Evolutionary conservation across 2,329 filamentous ascomycete species (phyloP).

Genomic region (Apiospora arundinis): DNA sequence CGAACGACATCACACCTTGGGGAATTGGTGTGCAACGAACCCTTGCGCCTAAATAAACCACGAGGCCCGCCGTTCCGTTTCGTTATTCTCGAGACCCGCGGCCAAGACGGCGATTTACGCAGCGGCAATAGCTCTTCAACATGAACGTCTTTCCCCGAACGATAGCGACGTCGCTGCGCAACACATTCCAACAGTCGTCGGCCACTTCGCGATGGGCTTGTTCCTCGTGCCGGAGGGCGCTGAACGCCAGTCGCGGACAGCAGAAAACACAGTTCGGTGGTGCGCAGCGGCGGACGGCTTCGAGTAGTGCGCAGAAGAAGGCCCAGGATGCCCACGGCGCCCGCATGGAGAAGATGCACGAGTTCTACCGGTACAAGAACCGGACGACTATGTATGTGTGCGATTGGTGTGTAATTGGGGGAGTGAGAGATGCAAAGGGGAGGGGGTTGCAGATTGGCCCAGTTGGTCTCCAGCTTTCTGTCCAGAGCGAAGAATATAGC

Average conservation of each 20-base stretch:
- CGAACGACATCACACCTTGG: constrained; percentile 17
- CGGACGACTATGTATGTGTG: constrained; percentile 65
- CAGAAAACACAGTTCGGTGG: constrained; percentile 22
- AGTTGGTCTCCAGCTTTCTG: too few species aligned
- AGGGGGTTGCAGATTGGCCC: too few species aligned
- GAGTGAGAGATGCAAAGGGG: not conserved
- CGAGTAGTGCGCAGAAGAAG: constrained; percentile 35
- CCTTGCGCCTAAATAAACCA: not conserved
- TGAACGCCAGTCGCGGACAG: constrained; percentile 26
- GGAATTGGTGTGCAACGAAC: not conserved
- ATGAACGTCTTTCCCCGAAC: constrained; percentile 27
- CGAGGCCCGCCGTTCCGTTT: not conserved
- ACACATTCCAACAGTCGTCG: not conserved
- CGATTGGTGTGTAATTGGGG: not conserved
- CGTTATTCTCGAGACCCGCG: not conserved
- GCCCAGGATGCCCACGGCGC: constrained; percentile 42
- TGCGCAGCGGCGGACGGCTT: constrained; percentile 33
- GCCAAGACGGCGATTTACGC: not conserved
- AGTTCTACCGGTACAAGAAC: constrained; percentile 72
- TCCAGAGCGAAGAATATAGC: not conserved
- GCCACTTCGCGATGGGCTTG: constrained; percentile 37
- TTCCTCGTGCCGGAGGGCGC: constrained; percentile 37
- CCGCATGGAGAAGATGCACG: constrained; percentile 69
- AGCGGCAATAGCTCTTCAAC: constrained; percentile 23
- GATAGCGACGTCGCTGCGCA: constrained; percentile 18